These are phyloP conservation scores for Russula olivacea DNA, from an alignment of 768 basidiomycete genomes.

Conservation along the genomic window DNA sequence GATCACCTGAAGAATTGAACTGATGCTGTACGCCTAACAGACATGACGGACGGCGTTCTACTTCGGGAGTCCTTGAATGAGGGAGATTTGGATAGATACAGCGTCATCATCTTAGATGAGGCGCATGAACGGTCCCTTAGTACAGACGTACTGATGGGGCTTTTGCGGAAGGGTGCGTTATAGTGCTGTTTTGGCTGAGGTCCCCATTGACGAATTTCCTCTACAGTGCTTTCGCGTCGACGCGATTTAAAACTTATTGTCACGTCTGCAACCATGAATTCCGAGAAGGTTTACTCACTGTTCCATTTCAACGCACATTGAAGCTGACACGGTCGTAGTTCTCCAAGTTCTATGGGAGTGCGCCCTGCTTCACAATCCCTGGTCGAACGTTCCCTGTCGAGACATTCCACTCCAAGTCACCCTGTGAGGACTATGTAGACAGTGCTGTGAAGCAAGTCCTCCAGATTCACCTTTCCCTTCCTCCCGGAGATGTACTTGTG, in stretches of 20 bases:
- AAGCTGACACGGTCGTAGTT: conserved; percentile 51
- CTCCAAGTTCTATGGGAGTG: conserved; percentile 91
- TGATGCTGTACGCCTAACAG: conserved; percentile 36
- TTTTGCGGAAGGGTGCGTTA: conserved; percentile 80
- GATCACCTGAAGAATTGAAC: not conserved
- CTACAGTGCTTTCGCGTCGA: conserved; percentile 64
- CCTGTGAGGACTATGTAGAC: conserved; percentile 99
- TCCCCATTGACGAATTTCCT: conserved; percentile 29
- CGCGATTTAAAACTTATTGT: conserved; percentile 95
- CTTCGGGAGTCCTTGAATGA: conserved; percentile 98
- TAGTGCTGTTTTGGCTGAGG: not conserved
- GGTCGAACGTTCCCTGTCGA: conserved; percentile 98
- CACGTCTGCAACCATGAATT: conserved; percentile 99
- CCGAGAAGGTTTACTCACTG: conserved; percentile 69
- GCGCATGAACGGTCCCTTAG: conserved; percentile 97
- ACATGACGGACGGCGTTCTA: conserved; percentile 98
- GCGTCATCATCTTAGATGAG: conserved; percentile 97
- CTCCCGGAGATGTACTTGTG: conserved; percentile 90
- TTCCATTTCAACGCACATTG: not conserved
- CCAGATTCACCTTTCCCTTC: conserved; percentile 90
- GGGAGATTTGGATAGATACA: conserved; percentile 96
- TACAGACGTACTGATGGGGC: conserved; percentile 97
- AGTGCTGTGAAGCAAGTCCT: conserved; percentile 96
- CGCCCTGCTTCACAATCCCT: conserved; percentile 90
- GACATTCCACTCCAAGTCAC: conserved; percentile 91